Evolutionary conservation across 1,139 yeast genomes (phyloP).

Genomic region (Lodderomyces pseudojiufengensis): DNA sequence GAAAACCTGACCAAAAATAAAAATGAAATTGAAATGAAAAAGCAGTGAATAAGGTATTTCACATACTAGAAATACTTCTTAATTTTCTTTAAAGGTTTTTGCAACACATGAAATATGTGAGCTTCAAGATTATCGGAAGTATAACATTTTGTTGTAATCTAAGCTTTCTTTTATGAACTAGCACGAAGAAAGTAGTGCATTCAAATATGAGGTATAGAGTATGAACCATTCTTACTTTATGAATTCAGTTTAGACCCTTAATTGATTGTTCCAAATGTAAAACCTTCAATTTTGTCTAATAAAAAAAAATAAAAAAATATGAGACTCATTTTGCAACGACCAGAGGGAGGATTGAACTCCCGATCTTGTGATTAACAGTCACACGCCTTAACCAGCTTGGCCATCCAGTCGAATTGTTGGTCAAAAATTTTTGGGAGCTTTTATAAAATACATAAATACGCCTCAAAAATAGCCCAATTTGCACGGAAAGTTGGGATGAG

Average conservation of each 20-base stretch:
- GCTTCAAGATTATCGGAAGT: background rate
- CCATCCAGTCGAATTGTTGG: conserved; percentile 7
- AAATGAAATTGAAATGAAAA: too few relatives aligned
- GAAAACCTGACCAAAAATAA: too few relatives aligned
- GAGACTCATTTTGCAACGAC: conserved; percentile 5
- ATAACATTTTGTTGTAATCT: background rate
- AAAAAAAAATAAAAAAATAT: conserved; percentile 1
- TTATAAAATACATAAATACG: too few relatives aligned
- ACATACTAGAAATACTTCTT: too few relatives aligned
- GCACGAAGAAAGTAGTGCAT: background rate
- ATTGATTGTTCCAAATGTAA: too few relatives aligned
- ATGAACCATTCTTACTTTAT: background rate
- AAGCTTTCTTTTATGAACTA: background rate
- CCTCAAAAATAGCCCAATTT: too few relatives aligned
- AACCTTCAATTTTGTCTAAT: conserved; percentile 1
- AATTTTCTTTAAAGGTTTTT: too few relatives aligned
- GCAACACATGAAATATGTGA: background rate
- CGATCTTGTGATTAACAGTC: conserved; percentile 12
- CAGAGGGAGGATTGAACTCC: conserved; percentile 11
- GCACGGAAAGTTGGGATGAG: too few relatives aligned
- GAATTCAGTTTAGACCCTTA: too few relatives aligned
- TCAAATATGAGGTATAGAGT: background rate
- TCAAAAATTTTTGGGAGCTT: too few relatives aligned
- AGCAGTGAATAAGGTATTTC: too few relatives aligned
- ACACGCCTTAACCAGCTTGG: conserved; percentile 12